A percentile compares a stretch with the other conserved stretches of the same genome.
Evolutionary conservation across 768 basidiomycete species (phyloP).

Genomic region (Tylopilus sp.): DNA sequence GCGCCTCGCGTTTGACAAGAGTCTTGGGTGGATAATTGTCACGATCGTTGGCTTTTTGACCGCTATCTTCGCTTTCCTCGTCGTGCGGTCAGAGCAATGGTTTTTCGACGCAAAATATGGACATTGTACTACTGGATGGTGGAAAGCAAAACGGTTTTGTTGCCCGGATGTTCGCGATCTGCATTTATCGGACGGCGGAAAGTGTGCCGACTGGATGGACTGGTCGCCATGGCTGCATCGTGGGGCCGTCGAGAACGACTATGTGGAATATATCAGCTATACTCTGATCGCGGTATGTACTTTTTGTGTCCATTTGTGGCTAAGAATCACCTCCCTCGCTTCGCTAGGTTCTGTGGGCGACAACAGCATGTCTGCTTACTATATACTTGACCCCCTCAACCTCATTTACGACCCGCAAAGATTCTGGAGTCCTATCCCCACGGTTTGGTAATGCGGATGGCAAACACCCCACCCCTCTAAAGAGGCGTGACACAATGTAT

Average conservation of each 20-base stretch:
- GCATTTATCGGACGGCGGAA: constrained; percentile 25
- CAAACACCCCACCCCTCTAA: constrained; percentile 24
- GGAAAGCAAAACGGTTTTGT: constrained; percentile 78
- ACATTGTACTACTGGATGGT: constrained; percentile 69
- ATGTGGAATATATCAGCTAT: constrained; percentile 69
- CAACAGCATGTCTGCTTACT: constrained; percentile 74
- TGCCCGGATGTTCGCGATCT: constrained; percentile 45
- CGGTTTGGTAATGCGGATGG: constrained; percentile 37
- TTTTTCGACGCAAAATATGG: constrained; percentile 94
- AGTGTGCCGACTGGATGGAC: constrained; percentile 67
- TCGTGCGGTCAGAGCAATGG: constrained; percentile 83
- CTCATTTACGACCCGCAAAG: constrained; percentile 84
- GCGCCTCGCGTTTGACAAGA: constrained; percentile 66
- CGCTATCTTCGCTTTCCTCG: constrained; percentile 81
- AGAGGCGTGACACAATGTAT: constrained; percentile 71
- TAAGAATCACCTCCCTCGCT: neutral
- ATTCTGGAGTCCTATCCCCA: constrained; percentile 66
- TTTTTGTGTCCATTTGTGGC: neutral
- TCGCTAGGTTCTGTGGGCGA: constrained; percentile 66
- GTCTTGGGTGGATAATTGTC: constrained; percentile 86
- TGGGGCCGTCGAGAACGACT: constrained; percentile 28
- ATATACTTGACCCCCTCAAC: constrained; percentile 85
- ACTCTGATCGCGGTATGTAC: constrained; percentile 71
- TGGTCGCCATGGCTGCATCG: constrained; percentile 52
- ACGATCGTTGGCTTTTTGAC: constrained; percentile 85